Base-by-base conservation (phyloP, 176 grass and related monocot genomes). In the Thalia dealbata region DNA sequence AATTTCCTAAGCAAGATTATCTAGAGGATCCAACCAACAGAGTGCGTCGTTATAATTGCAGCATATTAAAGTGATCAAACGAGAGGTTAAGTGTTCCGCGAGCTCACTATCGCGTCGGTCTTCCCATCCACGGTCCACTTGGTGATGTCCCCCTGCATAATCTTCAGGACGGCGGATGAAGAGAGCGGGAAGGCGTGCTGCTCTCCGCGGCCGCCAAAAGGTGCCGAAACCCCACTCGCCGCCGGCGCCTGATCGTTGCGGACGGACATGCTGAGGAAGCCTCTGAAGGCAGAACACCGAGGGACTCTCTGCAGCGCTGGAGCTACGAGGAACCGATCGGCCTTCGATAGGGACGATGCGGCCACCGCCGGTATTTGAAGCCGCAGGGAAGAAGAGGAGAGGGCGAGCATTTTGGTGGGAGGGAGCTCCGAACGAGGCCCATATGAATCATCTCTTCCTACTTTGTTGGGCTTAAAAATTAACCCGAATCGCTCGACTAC, bases 121-220 rank as follows among this genome's bases (percentile, higher is more conserved):
- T 84, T 76, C 78, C 87, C 85, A 78, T 92, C 86, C 59, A 97
- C 81, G 54, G 79, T 82, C 93, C 93, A 97, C 61, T 52, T 23
- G 29, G 89, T 92, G 78, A 97, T 86, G 52, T 97, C 93, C 61
- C 89, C 89, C 81, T 86, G 92, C 42, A 77, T 87, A 75, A 97
- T 78, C 89, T 90, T 97, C 28, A 97, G 81, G 35, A 52, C 42
- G 55, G 63, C 82, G 54, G 75, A 82, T 21, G 78, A 65, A 62
- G 89, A 97, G 23, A 97, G 70, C 70, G 73, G 80, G 73, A 92
- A 92, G 52, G 32, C 25, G 29, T n/a, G n/a, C n/a, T 75, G 78
- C 56, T 68, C 78, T 67, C 43, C 61, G 21, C 48, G 75, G 18
- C 70, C 81, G 48, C 74, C 79, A 10, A 84, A 76, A 8, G 76